Evolutionary conservation across 1,284 basidiomycete genomes (phyloP), one percentile per base, ranked within the genome.

Genomic region (Irpex sp.): DNA sequence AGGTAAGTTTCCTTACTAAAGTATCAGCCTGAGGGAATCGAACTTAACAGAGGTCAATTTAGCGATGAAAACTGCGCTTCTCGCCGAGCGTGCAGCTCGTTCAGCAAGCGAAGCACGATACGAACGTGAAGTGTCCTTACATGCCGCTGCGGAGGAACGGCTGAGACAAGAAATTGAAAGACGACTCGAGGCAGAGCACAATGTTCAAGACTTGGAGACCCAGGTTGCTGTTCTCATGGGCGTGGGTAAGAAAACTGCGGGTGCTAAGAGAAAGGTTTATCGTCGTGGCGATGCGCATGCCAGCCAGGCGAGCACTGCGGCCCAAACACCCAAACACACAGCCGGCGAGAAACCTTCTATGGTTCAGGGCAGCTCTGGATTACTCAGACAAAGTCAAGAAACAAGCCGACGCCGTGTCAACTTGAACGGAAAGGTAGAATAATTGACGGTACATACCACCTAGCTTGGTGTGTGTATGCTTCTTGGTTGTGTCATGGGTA

Each of bases 41-140:
- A 33, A 33, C 31, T 33, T 33, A 33, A 33, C 31, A 13, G 13
- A 5, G 53, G 17, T 33, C 17, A 21, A 33, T 37, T 7, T 59
- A 64, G 63, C 56, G 8, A 64, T 64, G 63, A 54, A 61, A 35
- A 49, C 61, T 17, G 31, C 56, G 5, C 57, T 64, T 3, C 47
- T 5, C 50, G 26, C 31, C 8, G 63, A 61, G 19, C 55, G 50
- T 33, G 36, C 63, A 13, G 63, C 60, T 6, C 63, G 63, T 6
- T 39, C n/a, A 50, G n/a, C 43, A 9, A 59, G 57, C 15, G 63
- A 64, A 33, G 17, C 31, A 13, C 57, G 36, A 21, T 61, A 46
- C 57, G 57, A 51, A 35, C 57, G 49, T 35, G 63, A 61, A 33
- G 47, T 57, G 9, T 43, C 31, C 7, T 26, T 43, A 33, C 60